phyloP scores from a whole-genome alignment of 78 protist species.

The Acrasis kona region DNA sequence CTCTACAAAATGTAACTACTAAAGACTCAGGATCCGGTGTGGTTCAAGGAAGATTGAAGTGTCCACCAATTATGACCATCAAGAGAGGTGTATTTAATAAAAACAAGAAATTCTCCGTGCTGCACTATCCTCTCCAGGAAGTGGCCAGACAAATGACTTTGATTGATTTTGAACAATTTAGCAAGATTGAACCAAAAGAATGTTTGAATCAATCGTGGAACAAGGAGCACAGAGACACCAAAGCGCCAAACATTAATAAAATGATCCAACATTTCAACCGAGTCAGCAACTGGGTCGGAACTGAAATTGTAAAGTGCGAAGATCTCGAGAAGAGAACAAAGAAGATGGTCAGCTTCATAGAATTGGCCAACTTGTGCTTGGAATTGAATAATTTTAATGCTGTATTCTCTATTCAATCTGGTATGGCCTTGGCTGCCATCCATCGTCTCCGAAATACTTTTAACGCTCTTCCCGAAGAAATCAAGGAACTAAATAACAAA shows the following conservation, averaged over 20 bases:
- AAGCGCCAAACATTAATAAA: conserved; percentile 47
- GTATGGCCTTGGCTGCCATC: conserved; percentile 48
- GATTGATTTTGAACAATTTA: conserved; percentile 44
- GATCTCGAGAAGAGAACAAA: conserved; percentile 3
- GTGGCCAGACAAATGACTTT: conserved; percentile 63
- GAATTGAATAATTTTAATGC: conserved; percentile 66
- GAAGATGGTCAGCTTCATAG: background rate
- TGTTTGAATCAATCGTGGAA: conserved; percentile 50
- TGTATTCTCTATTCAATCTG: conserved; percentile 49
- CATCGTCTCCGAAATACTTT: conserved; percentile 47
- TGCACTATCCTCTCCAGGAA: conserved; percentile 17
- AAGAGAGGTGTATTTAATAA: background rate
- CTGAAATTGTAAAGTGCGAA: conserved; percentile 4
- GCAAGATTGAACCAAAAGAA: conserved; percentile 48
- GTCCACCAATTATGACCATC: background rate
- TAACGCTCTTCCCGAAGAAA: conserved; percentile 26
- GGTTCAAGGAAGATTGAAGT: background rate
- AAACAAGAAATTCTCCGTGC: background rate
- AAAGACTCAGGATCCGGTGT: background rate
- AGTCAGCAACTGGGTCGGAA: conserved; percentile 10
- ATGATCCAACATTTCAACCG: conserved; percentile 67
- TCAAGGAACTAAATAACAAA: background rate
- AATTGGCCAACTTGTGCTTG: conserved; percentile 20
- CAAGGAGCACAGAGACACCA: conserved; percentile 46
- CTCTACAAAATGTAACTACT: background rate